phyloP scores from a whole-genome alignment of 768 basidiomycete species.

The Boletus reticuloceps region DNA sequence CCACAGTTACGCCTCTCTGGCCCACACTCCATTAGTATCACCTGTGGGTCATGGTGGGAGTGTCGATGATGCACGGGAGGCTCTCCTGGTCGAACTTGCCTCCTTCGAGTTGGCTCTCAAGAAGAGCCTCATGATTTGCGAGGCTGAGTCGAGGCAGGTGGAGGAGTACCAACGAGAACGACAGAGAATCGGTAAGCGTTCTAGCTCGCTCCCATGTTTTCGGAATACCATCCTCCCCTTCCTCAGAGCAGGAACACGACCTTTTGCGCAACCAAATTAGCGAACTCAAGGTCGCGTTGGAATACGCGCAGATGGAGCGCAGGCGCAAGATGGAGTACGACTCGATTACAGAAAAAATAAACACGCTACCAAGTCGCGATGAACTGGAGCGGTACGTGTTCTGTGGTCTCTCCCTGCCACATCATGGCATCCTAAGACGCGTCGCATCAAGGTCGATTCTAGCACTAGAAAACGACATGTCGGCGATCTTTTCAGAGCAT shows the following conservation, averaged over 20 bases:
- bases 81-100: conserved; percentile 74
- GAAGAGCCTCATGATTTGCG: conserved; percentile 81
- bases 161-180: conserved; percentile 78
- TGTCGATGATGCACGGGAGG: conserved; percentile 72
- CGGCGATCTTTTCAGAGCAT: conserved; percentile 69
- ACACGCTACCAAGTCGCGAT: conserved; percentile 69
- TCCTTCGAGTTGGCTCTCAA: conserved; percentile 72
- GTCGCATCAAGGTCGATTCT: conserved; percentile 54
- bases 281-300: conserved; percentile 71
- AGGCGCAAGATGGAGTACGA: conserved; percentile 86
- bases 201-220: background rate
- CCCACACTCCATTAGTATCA: conserved; percentile 45
- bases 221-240: background rate
- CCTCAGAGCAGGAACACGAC: conserved; percentile 67
- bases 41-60: conserved; percentile 23
- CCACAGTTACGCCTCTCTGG: conserved; percentile 63
- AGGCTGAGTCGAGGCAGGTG: conserved; percentile 83
- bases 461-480: conserved; percentile 74
- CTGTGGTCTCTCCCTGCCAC: background rate
- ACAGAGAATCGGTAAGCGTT: conserved; percentile 63
- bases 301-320: conserved; percentile 75
- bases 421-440: background rate
- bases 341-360: conserved; percentile 77
- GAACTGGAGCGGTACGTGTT: conserved; percentile 73
- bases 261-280: conserved; percentile 68